Evolutionary conservation across 129 eudicot genomes (phyloP), one percentile per base, ranked within the genome.

Genomic region (Erigeron canadensis): DNA sequence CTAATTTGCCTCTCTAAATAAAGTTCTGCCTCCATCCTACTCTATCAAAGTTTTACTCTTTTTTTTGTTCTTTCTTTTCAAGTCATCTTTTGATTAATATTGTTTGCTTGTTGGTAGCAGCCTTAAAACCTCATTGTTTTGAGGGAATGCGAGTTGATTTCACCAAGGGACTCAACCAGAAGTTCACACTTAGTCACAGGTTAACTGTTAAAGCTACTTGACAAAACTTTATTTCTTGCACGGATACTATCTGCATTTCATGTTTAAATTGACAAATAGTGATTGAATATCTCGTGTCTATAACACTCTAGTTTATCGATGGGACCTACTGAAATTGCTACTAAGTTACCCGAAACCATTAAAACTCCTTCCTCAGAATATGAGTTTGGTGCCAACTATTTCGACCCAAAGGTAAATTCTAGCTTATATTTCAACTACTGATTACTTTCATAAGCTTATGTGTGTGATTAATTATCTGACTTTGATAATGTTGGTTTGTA

Each of bases 141-240:
- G 98, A 93, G 86, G 98, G 98, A 75, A 75, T 89, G 88, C 98
- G 98, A 23, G 82, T 93, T 58, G 98, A 93, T 69, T 93, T 89
- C 17, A 85, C 89, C 47, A 93, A 85, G 81, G 95, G 87, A 58
- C 86, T 93, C 34, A 89, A 87, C 74, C 95, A 86, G 40, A 85
- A 63, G 28, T 93, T 93, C 71, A 78, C 88, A 12, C 87, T 93
- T 50, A 89, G 98, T 76, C 98, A 93, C 87, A 89, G 98, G 98
- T 89, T 65, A 53, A 21, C n/a, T n/a, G n/a, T n/a, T n/a, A n/a
- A 53, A 16, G 5, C n/a, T 11, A 43, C 47, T 23, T 2, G 34
- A 23, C 34, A 23, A 2, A 23, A 23, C 34, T 2, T 23, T 23
- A 23, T 23, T 23, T 23, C 2, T 23, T 23, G 34, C 1, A 23